phyloP scores from a whole-genome alignment of 2,329 filamentous ascomycete genomes.

The Exophiala phaeomuriformis region DNA sequence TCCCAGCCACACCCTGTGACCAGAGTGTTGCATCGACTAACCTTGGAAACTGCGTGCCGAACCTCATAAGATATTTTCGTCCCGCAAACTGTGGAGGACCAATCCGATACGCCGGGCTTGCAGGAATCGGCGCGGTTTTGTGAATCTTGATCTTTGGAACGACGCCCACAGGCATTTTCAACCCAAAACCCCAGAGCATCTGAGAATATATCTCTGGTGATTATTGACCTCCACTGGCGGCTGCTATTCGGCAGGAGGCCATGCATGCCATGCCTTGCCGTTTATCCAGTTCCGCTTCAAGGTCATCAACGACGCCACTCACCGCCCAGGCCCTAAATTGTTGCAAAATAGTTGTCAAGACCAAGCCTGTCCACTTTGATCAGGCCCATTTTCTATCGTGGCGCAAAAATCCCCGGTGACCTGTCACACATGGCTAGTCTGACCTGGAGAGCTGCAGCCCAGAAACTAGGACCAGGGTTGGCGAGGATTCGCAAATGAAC shows the following conservation, averaged over 20 bases:
- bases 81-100: background rate
- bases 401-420: constrained; percentile 7
- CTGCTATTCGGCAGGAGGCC: background rate
- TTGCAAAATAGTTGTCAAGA: constrained; percentile 1
- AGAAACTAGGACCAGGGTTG: constrained; percentile 2
- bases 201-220: too few species aligned
- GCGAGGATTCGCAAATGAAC: constrained; percentile 4
- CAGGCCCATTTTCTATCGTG: constrained; percentile 7
- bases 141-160: background rate
- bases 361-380: constrained; percentile 7
- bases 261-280: background rate
- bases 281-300: constrained; percentile 12
- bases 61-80: background rate
- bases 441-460: constrained; percentile 14
- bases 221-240: too few species aligned
- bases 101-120: background rate
- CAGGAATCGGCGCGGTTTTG: background rate
- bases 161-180: background rate
- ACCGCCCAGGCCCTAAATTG: constrained; percentile 14
- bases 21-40: background rate
- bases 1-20: background rate
- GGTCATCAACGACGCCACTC: constrained; percentile 10
- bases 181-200: background rate
- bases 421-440: constrained; percentile 11
- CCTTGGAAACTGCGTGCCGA: background rate